Percentiles rank a stretch among this genome's conserved stretches.
These are phyloP conservation scores for Spathaspora hagerdaliae DNA, from an alignment of 805 yeast genomes.

Conservation along the genomic window DNA sequence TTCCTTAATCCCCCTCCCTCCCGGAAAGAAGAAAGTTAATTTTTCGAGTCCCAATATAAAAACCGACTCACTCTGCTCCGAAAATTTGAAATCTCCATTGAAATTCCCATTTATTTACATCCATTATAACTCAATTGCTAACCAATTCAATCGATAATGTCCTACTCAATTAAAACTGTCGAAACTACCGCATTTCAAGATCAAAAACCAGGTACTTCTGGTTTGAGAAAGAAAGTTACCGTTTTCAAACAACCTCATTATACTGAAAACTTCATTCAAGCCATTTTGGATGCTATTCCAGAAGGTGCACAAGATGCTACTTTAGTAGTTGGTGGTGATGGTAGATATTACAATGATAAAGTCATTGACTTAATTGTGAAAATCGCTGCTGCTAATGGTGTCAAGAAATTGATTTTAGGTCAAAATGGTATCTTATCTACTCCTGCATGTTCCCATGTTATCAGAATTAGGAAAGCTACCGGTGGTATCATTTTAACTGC, in stretches of 20 bases:
- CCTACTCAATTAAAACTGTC: conserved; percentile 15
- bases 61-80: background rate
- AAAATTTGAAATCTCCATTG: background rate
- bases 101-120: background rate
- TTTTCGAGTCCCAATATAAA: background rate
- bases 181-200: conserved; percentile 73
- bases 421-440: conserved; percentile 86
- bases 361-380: conserved; percentile 78
- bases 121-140: background rate
- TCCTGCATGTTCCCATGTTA: conserved; percentile 94
- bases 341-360: conserved; percentile 81
- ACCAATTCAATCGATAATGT: background rate
- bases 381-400: conserved; percentile 91
- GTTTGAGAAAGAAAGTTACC: conserved; percentile 84
- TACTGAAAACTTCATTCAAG: conserved; percentile 91
- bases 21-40: too few species aligned
- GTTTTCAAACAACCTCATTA: conserved; percentile 78
- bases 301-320: conserved; percentile 76
- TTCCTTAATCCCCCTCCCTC: too few species aligned
- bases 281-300: conserved; percentile 81
- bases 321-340: conserved; percentile 95
- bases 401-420: conserved; percentile 79
- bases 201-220: conserved; percentile 98
- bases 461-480: conserved; percentile 69
- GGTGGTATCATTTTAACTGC: conserved; percentile 97